Evolutionary conservation across 176 grass and related monocot genomes (phyloP).

Genomic region (Cymbopogon citratus): DNA sequence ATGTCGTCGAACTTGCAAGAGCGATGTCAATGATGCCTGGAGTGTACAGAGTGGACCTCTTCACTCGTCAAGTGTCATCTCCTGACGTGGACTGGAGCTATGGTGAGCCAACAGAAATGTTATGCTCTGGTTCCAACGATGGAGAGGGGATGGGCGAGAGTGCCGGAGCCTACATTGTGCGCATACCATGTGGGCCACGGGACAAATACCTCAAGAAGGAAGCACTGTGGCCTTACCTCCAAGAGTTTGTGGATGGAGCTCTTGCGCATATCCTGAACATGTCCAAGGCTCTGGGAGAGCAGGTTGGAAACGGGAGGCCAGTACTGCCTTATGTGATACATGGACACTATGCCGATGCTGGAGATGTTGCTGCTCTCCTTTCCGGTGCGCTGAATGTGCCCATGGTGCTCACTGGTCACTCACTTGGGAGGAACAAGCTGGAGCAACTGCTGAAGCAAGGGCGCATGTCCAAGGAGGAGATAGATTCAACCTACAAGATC

Average conservation of each 20-base stretch:
- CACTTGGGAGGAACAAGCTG: constrained; percentile 90
- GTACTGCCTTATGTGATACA: constrained; percentile 94
- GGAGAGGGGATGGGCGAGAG: constrained; percentile 82
- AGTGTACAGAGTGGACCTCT: constrained; percentile 85
- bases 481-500: constrained; percentile 89
- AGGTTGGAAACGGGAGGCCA: constrained; percentile 62
- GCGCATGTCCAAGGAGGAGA: constrained; percentile 71
- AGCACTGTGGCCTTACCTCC: constrained; percentile 80
- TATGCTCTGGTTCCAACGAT: constrained; percentile 55
- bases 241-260: constrained; percentile 86
- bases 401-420: constrained; percentile 98
- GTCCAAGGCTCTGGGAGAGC: constrained; percentile 79
- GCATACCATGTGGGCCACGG: constrained; percentile 72
- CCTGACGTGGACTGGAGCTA: constrained; percentile 98
- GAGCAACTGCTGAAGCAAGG: constrained; percentile 93
- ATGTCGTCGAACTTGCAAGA: constrained; percentile 88
- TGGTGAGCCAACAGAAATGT: constrained; percentile 89
- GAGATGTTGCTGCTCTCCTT: constrained; percentile 82
- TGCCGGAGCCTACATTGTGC: constrained; percentile 77
- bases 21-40: constrained; percentile 93
- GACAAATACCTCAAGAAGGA: constrained; percentile 80
- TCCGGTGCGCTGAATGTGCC: constrained; percentile 84
- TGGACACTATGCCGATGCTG: constrained; percentile 95
- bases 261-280: constrained; percentile 91
- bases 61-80: constrained; percentile 90